Conservation (phyloP, 305 asterid genomes). For the Fraxinus baroniana region DNA sequence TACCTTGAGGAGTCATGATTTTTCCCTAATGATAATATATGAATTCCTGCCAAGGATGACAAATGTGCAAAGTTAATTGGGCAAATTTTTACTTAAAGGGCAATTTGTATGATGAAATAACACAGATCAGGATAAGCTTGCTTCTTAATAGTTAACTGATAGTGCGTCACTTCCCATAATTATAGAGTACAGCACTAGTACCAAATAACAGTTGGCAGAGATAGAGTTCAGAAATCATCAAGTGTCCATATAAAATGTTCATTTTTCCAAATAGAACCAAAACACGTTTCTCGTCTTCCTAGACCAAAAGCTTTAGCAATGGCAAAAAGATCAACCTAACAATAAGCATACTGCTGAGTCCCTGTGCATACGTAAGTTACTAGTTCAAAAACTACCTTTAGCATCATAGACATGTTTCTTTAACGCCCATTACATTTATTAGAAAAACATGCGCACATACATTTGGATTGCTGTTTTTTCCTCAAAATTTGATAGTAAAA, state of each 20-base stretch:
- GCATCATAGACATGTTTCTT: neutral
- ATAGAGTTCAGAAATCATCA: neutral
- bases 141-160: neutral
- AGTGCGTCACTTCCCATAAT: neutral
- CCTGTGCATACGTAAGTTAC: neutral
- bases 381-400: neutral
- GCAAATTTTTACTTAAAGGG: neutral
- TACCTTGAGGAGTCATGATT: constrained; percentile 62
- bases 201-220: neutral
- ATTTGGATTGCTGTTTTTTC: neutral
- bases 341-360: neutral
- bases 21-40: constrained; percentile 6
- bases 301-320: neutral
- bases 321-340: neutral
- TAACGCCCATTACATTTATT: neutral
- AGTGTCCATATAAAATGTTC: neutral
- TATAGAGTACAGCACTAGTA: neutral
- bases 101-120: neutral
- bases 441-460: neutral
- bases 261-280: neutral
- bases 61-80: constrained; percentile 1
- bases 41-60: constrained; percentile 26
- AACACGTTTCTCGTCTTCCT: neutral
- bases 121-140: neutral
- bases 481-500: neutral